Evolutionary conservation across 495 filamentous ascomycete genomes (phyloP).

Genomic region (Penicillium taxi): DNA sequence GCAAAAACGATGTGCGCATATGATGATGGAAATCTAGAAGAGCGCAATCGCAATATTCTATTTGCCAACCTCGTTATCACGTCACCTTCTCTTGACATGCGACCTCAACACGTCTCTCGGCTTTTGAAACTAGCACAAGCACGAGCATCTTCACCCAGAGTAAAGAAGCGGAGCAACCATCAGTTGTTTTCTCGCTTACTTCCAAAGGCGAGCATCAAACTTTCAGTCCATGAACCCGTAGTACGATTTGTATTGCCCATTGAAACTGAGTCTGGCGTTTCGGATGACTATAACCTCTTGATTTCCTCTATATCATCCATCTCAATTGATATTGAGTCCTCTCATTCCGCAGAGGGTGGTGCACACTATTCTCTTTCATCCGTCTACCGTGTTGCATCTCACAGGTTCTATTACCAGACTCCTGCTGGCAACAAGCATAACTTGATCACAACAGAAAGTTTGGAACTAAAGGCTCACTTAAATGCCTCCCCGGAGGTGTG

Average conservation of each 20-base stretch:
- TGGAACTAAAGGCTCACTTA: slow-evolving; percentile 78
- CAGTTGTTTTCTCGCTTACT: slow-evolving; percentile 81
- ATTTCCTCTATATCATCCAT: slow-evolving; percentile 91
- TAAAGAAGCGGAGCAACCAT: slow-evolving; percentile 43
- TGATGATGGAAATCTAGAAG: slow-evolving; percentile 64
- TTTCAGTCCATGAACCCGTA: slow-evolving; percentile 94
- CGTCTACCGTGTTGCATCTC: slow-evolving; percentile 72
- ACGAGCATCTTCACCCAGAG: slow-evolving; percentile 43
- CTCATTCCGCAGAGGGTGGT: slow-evolving; percentile 78
- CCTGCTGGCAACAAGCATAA: slow-evolving; percentile 72
- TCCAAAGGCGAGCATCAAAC: slow-evolving; percentile 89
- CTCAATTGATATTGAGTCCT: slow-evolving; percentile 86
- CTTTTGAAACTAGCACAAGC: slow-evolving; percentile 64
- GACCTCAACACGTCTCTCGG: slow-evolving; percentile 84
- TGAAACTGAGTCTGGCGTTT: slow-evolving; percentile 49
- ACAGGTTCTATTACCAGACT: slow-evolving; percentile 94
- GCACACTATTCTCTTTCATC: slow-evolving; percentile 79
- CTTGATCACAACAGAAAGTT: slow-evolving; percentile 71
- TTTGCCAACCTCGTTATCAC: slow-evolving; percentile 95
- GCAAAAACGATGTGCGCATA: slow-evolving; percentile 85
- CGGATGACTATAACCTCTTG: slow-evolving; percentile 80
- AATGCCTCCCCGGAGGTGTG: slow-evolving; percentile 79
- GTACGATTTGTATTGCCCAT: slow-evolving; percentile 78
- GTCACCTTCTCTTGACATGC: slow-evolving; percentile 90
- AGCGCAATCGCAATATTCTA: slow-evolving; percentile 91